phyloP scores from a whole-genome alignment of 2,329 filamentous ascomycete species.

The Fusarium illudens region DNA sequence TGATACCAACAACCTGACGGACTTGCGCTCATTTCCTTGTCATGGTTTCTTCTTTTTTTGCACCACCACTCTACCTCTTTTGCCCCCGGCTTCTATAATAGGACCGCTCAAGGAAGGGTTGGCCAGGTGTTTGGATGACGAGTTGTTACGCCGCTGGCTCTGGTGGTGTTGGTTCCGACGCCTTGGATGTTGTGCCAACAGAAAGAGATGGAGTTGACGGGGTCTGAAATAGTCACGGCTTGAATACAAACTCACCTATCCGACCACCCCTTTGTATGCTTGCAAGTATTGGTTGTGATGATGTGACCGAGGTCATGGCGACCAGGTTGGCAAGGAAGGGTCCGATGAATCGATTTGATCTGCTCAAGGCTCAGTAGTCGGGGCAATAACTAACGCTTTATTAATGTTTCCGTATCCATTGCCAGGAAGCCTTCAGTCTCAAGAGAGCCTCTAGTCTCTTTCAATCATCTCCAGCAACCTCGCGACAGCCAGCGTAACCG shows the following conservation, averaged over 20 bases:
- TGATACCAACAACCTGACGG: slow-evolving; percentile 39
- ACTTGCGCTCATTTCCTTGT: slow-evolving; percentile 30
- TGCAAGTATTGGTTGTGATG: neutral
- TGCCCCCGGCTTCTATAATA: neutral
- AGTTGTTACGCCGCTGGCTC: slow-evolving; percentile 2
- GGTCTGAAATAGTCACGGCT: slow-evolving; percentile 8
- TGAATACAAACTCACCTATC: slow-evolving; percentile 20
- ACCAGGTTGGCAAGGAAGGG: neutral
- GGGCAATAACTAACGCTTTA: too few species aligned
- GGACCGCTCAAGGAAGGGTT: neutral
- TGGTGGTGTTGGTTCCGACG: slow-evolving; percentile 19
- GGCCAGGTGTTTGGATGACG: slow-evolving; percentile 13
- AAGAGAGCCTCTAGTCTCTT: too few species aligned
- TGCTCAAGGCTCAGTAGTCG: neutral
- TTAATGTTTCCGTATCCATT: too few species aligned
- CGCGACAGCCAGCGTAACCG: too few species aligned
- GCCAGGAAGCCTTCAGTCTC: too few species aligned
- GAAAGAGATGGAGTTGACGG: slow-evolving; percentile 1
- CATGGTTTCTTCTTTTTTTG: slow-evolving; percentile 5
- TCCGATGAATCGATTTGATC: neutral
- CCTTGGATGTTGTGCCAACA: slow-evolving; percentile 2
- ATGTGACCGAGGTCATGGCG: neutral
- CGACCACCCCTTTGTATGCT: neutral
- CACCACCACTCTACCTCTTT: neutral
- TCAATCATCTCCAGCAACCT: too few species aligned